These are phyloP conservation scores for Aurantiochytrium sp. DNA, from an alignment of 108 stramenopile species.

Conservation along the genomic window DNA sequence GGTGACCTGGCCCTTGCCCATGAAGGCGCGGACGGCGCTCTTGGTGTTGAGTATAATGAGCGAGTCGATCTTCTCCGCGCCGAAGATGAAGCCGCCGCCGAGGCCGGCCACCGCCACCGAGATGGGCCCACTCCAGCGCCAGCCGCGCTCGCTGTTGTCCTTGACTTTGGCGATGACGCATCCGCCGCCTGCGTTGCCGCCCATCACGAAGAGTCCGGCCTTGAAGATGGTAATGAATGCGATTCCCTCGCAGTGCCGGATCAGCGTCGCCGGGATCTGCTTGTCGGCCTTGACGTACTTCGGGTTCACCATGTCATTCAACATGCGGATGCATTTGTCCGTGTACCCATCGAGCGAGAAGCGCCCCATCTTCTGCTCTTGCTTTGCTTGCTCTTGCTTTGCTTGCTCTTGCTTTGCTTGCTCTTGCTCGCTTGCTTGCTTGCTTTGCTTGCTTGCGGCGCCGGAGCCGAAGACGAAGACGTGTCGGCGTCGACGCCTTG, in stretches of 20 bases:
- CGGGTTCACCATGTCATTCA: conserved; percentile 30
- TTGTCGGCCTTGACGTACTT: conserved; percentile 11
- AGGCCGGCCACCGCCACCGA: neutral
- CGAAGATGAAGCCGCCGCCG: conserved; percentile 16
- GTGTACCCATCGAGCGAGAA: conserved; percentile 24
- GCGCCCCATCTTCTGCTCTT: neutral
- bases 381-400: neutral
- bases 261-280: conserved; percentile 14
- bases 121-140: conserved; percentile 2
- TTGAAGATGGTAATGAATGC: conserved; percentile 25
- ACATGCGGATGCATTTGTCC: conserved; percentile 17
- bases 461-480: no score
- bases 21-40: conserved; percentile 21
- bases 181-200: neutral
- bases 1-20: conserved; percentile 23
- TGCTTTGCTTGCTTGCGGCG: no score
- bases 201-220: conserved; percentile 1
- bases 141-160: neutral
- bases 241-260: conserved; percentile 20
- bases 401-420: no score
- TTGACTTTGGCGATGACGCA: conserved; percentile 25
- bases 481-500: no score
- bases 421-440: no score
- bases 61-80: conserved; percentile 13
- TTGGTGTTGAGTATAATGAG: conserved; percentile 27